Evolutionary conservation across 306 rosid species (phyloP), one percentile per base, ranked within the genome.

Genomic region (Prunus mira): DNA sequence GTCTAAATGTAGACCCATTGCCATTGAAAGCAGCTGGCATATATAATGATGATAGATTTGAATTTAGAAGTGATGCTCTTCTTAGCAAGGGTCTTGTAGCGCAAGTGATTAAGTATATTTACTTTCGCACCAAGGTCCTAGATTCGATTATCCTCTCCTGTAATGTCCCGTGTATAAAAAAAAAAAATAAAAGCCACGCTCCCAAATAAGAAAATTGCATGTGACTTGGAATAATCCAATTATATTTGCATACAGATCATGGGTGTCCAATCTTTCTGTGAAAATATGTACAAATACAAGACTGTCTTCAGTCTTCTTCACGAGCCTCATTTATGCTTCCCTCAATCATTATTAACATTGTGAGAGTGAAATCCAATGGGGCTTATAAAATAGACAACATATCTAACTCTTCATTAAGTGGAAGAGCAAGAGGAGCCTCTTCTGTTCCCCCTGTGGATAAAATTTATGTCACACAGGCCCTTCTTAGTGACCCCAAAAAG

Each of bases 241-340:
- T 76, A 43, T 66, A 72, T 49, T 76, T 75, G 81, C 68, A 82
- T 10, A 73, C 76, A 73, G 32, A 75, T 60, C 91, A 82, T 82
- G 78, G 67, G 66, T 76, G 80, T 45, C 77, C 75, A 67, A 60
- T 77, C 43, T 38, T 62, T 63, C 57, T 67, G 14, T 58, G 79
- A 20, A 69, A 25, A 25, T 30, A 30, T 15, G 45, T 15, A 50
- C 20, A 49, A 28, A 73, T 46, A 6, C 22, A n/a, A 12, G 15
- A 67, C 55, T 28, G 67, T 63, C 18, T 54, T n/a, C 38, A 67
- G 49, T 52, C 34, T 25, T 55, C 57, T 60, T 76, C 84, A 82
- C 82, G 78, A 80, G 78, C 73, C 64, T 63, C 32, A 32, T 77
- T 73, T 18, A 38, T 28, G 38, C 78, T 72, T 66, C 20, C 60